Evolutionary conservation across 2,329 filamentous ascomycete species (phyloP).

Genomic region (Colletotrichum cordylinicola): DNA sequence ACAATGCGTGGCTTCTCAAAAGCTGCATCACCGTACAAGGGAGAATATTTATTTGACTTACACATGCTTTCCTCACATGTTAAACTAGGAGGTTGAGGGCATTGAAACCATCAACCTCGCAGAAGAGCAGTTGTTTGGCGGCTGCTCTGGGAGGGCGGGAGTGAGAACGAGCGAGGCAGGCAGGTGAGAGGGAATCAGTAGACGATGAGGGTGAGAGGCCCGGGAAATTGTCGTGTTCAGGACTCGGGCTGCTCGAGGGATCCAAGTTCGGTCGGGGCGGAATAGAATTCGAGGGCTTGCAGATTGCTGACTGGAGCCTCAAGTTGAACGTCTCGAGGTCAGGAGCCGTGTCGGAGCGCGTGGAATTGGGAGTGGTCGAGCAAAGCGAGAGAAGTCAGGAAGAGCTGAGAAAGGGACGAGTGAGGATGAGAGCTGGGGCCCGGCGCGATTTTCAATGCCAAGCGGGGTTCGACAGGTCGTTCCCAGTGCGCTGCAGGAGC

Average conservation of each 20-base stretch:
- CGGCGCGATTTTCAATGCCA: conserved; percentile 25
- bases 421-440: conserved; percentile 15
- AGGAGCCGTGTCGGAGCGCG: not conserved
- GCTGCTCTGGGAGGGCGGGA: not conserved
- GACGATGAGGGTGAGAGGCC: conserved; percentile 1
- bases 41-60: conserved; percentile 31
- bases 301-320: not conserved
- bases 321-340: not conserved
- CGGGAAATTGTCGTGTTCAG: not conserved
- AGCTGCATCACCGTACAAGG: not conserved
- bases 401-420: not conserved
- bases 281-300: not conserved
- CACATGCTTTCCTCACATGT: conserved; percentile 50
- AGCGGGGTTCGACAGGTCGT: conserved; percentile 22
- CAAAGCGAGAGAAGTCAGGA: not conserved
- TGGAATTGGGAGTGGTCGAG: not conserved
- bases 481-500: conserved; percentile 18
- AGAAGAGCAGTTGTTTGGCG: not conserved
- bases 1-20: not conserved
- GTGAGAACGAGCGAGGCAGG: not conserved
- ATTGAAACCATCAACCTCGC: conserved; percentile 22
- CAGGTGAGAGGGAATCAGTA: not conserved
- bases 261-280: not conserved
- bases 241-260: not conserved
- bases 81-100: conserved; percentile 30